A percentile compares a stretch with the other conserved stretches of the same genome.
These are phyloP conservation scores for Colletotrichum godetiae DNA, from an alignment of 2,329 filamentous ascomycete genomes.

Conservation along the genomic window DNA sequence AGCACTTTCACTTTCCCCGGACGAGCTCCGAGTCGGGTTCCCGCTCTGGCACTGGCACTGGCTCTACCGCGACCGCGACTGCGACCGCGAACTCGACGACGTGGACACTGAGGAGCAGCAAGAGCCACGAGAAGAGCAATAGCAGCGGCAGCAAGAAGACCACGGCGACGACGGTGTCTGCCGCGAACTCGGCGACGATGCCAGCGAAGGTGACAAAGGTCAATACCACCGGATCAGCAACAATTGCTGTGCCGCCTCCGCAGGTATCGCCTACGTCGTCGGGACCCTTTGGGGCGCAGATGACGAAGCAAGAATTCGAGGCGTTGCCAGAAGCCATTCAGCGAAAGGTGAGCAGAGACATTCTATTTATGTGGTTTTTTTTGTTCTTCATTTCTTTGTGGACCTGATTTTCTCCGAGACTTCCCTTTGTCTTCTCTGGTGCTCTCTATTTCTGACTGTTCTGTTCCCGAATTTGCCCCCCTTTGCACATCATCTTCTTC, in stretches of 20 bases:
- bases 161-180: constrained; percentile 3
- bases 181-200: neutral
- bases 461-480: neutral
- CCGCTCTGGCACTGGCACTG: neutral
- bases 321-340: constrained; percentile 65
- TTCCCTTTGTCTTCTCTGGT: neutral
- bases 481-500: neutral
- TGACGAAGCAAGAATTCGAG: constrained; percentile 58
- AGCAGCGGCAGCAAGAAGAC: constrained; percentile 26
- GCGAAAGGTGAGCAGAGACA: constrained; percentile 62
- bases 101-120: constrained; percentile 6
- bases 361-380: constrained; percentile 26
- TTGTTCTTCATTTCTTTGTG: neutral
- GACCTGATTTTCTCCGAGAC: neutral
- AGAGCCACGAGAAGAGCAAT: constrained; percentile 26
- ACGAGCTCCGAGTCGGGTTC: constrained; percentile 15
- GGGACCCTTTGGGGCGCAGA: constrained; percentile 36
- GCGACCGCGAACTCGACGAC: neutral
- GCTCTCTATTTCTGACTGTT: neutral
- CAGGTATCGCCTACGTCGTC: constrained; percentile 36
- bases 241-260: constrained; percentile 5
- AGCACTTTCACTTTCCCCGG: neutral
- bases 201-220: neutral
- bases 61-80: neutral
- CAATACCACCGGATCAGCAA: constrained; percentile 3